phyloP scores from a whole-genome alignment of 2,329 filamentous ascomycete genomes.

The Tolypocladium tropicale region DNA sequence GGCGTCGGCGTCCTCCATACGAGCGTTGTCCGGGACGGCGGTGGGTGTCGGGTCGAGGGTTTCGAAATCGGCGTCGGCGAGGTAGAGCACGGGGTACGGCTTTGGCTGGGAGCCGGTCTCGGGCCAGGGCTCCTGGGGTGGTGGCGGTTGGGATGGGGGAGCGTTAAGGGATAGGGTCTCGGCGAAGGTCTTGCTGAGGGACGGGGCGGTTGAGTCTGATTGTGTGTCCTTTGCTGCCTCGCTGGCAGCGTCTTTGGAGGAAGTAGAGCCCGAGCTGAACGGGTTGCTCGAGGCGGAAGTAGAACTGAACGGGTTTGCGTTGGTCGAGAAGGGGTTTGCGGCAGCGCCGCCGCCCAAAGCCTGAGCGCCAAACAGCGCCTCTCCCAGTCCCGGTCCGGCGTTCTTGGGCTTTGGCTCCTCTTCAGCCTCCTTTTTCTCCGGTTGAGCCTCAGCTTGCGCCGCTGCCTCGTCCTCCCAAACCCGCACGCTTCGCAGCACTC shows the following conservation, averaged over 20 bases:
- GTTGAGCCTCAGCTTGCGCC: slow-evolving; percentile 13
- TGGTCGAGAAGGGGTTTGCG: slow-evolving; percentile 51
- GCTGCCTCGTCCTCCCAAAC: slow-evolving; percentile 32
- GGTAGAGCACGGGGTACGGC: slow-evolving; percentile 67
- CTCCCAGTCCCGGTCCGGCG: slow-evolving; percentile 43
- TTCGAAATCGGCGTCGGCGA: slow-evolving; percentile 86
- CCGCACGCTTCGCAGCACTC: slow-evolving; percentile 61
- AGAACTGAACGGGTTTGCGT: slow-evolving; percentile 37
- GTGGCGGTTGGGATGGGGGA: slow-evolving; percentile 20
- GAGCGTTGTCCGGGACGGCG: slow-evolving; percentile 39
- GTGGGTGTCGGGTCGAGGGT: slow-evolving; percentile 54
- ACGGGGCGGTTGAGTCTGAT: slow-evolving; percentile 14
- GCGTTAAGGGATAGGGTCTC: slow-evolving; percentile 67
- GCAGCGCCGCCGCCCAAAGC: slow-evolving; percentile 25
- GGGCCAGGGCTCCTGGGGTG: slow-evolving; percentile 65
- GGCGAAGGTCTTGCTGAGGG: slow-evolving; percentile 55
- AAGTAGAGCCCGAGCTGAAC: too few relatives aligned
- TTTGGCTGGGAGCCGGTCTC: slow-evolving; percentile 49
- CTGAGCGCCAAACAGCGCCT: slow-evolving; percentile 60
- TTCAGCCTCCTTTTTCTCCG: slow-evolving; percentile 19
- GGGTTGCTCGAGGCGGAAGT: slow-evolving; percentile 15
- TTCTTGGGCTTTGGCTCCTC: slow-evolving; percentile 22
- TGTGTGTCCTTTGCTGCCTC: slow-evolving; percentile 21
- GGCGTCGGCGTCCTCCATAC: slow-evolving; percentile 28
- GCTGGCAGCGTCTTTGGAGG: too few relatives aligned